Base-by-base conservation (phyloP, 2,329 filamentous ascomycete species). In the Penicillium glabrum region DNA sequence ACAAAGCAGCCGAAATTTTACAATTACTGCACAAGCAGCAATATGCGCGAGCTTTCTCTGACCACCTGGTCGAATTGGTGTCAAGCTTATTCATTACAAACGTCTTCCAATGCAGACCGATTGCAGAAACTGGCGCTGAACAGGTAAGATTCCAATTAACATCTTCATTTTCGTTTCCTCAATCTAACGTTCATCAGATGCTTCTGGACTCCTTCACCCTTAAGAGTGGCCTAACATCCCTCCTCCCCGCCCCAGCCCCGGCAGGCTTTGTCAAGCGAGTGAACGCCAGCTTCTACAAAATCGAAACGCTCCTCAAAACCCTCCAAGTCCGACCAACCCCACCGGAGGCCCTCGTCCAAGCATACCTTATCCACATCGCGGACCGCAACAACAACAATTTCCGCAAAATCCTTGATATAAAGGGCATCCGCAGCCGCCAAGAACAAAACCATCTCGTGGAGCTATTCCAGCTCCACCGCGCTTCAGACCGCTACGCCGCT, bases 311-410 rank as follows among this genome's bases (percentile, higher is more conserved):
- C 23, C 88, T 99, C 67, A 99, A 99, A 77, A 98, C 95, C 2
- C 84, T 99, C 3, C 95, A 99, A 80, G 93, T 99, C 47, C 91
- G 91, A 27, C 87, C 93, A 2, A 90, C 89, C 5, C 95, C 95
- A 0, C 90, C 93, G 0, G 95, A 99, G 79, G 93, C 91, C 2
- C 85, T 99, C 3, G 93, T 99, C 0, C 93, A 98, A 77, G 95
- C 95, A 33, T 99, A 99, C 73, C 86, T 99, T 33, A 96, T 98
- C 74, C 95, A 98, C 77, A 95, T 99, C 63, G 92, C 86, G 64
- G 95, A 99, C 79, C 88, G 90, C 54, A 96, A 89, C 61, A 95
- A 98, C 72, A 85, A 86, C 68, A 99, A 99, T 77, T 99, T 99
- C 83, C 88, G 88, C 71, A 98, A 97, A 77, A 89, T 99, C 58